Conservation (phyloP, 202 grass and related monocot species). For the Zoysia matrella region DNA sequence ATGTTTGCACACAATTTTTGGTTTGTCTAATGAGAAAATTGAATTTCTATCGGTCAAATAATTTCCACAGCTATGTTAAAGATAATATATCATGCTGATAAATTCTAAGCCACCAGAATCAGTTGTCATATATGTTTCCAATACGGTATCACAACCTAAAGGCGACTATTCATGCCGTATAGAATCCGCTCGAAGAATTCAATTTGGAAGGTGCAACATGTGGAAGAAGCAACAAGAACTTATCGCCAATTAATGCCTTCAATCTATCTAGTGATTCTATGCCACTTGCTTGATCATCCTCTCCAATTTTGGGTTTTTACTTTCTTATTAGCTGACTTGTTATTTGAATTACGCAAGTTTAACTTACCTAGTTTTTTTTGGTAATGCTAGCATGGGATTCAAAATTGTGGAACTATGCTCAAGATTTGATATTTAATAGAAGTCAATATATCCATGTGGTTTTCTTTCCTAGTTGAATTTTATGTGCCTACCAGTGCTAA, state of each 20-base stretch:
- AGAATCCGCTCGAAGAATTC: conserved; percentile 53
- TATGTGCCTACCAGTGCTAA: too few relatives aligned
- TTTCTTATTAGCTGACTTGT: background rate
- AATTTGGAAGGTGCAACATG: conserved; percentile 68
- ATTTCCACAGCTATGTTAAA: background rate
- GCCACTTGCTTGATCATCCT: conserved; percentile 40
- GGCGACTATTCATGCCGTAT: conserved; percentile 72
- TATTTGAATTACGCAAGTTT: background rate
- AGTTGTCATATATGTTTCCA: conserved; percentile 5
- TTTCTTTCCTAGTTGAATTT: too few relatives aligned
- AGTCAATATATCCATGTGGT: too few relatives aligned
- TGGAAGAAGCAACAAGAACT: conserved; percentile 62
- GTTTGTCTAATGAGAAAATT: background rate
- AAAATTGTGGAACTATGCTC: too few relatives aligned
- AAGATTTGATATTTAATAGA: too few relatives aligned
- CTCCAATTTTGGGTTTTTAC: background rate
- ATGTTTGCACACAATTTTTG: background rate
- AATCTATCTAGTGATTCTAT: conserved; percentile 44
- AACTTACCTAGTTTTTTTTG: too few relatives aligned
- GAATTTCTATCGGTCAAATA: background rate
- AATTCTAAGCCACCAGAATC: conserved; percentile 16
- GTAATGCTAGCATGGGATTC: too few relatives aligned
- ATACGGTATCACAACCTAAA: conserved; percentile 28
- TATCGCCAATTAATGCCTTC: conserved; percentile 72
- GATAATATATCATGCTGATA: background rate